A percentile compares a stretch with the other conserved stretches of the same genome.
Evolutionary conservation across 1,284 basidiomycete genomes (phyloP).

Genomic region (Lignosus rhinocerotis): DNA sequence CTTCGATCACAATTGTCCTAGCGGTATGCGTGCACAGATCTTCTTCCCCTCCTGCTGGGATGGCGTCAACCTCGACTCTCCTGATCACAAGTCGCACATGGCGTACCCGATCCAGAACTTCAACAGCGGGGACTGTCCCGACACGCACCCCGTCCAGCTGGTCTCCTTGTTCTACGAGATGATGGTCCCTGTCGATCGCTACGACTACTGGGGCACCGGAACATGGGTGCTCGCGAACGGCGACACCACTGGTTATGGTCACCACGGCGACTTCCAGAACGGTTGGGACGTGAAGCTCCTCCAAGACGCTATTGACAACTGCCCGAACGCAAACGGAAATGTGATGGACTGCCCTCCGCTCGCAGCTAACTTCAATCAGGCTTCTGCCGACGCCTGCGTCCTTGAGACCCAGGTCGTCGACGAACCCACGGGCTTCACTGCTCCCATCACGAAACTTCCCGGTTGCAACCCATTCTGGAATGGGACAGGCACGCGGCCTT

Average conservation of each 20-base stretch:
- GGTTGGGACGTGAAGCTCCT: slow-evolving; percentile 34
- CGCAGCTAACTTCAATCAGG: slow-evolving; percentile 22
- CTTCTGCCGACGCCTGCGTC: slow-evolving; percentile 25
- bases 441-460: slow-evolving; percentile 26
- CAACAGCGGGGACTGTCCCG: slow-evolving; percentile 34
- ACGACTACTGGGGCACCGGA: slow-evolving; percentile 28
- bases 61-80: slow-evolving; percentile 43
- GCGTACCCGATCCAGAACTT: slow-evolving; percentile 43
- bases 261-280: slow-evolving; percentile 37
- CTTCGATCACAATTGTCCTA: slow-evolving; percentile 34
- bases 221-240: slow-evolving; percentile 35
- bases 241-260: slow-evolving; percentile 32
- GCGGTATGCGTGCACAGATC: slow-evolving; percentile 43
- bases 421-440: slow-evolving; percentile 24
- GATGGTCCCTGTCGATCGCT: slow-evolving; percentile 21
- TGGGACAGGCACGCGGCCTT: slow-evolving; percentile 18
- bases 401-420: slow-evolving; percentile 26
- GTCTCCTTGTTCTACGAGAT: slow-evolving; percentile 36
- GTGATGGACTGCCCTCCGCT: slow-evolving; percentile 24
- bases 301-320: slow-evolving; percentile 30
- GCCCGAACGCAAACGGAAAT: slow-evolving; percentile 25
- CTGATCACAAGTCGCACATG: slow-evolving; percentile 56
- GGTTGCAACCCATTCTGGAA: slow-evolving; percentile 31
- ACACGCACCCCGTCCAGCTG: slow-evolving; percentile 31
- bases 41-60: slow-evolving; percentile 49